These are phyloP conservation scores for Ichthyophthirius multifiliis DNA, from an alignment of 169 alveolate species.

Conservation along the genomic window DNA sequence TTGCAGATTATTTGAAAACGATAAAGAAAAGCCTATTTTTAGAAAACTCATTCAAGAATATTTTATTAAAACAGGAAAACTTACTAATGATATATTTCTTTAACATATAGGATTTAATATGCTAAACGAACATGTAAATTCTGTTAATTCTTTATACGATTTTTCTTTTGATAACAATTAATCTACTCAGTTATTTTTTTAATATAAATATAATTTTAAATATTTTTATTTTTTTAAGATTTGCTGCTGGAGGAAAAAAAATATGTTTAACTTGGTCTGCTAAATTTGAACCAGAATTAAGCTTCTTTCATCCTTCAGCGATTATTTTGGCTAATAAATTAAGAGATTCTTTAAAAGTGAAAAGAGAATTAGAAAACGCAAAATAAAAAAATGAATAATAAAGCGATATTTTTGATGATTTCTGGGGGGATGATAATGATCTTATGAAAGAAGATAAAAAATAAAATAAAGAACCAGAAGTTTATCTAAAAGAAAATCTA, in stretches of 20 bases:
- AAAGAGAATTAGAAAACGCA: background rate
- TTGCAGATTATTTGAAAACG: background rate
- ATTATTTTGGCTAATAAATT: background rate
- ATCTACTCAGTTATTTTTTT: background rate
- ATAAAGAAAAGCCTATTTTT: background rate
- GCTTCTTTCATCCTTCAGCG: background rate
- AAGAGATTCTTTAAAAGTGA: background rate
- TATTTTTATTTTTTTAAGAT: background rate
- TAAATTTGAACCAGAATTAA: constrained; percentile 4
- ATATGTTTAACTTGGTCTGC: background rate
- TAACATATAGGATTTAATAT: background rate
- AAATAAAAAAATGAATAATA: background rate
- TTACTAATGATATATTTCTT: background rate
- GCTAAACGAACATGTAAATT: background rate
- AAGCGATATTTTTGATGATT: background rate
- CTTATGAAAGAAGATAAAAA: background rate
- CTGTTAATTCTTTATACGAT: background rate
- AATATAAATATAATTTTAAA: background rate
- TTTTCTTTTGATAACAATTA: background rate
- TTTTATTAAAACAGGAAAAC: background rate
- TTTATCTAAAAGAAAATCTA: background rate
- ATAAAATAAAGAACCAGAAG: background rate
- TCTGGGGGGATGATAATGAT: background rate
- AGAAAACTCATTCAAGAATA: background rate
- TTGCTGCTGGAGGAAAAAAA: background rate